These are phyloP conservation scores for Eleusine indica DNA, from an alignment of 176 grass and related monocot species.

Conservation along the genomic window DNA sequence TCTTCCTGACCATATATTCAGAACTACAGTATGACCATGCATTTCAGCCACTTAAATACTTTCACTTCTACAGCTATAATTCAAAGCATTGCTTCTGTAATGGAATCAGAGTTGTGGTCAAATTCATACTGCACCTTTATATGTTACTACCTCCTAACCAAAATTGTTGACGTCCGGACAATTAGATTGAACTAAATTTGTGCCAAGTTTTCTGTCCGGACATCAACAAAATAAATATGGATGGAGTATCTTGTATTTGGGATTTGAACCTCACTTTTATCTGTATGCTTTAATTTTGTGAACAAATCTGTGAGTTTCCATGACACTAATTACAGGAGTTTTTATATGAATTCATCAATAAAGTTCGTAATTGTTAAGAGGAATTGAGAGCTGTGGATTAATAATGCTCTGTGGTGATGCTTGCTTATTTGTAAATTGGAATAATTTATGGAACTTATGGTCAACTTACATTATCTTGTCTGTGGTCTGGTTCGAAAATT, in stretches of 20 bases:
- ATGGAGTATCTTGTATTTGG: neutral
- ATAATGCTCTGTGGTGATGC: neutral
- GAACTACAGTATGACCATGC: neutral
- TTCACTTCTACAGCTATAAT: neutral
- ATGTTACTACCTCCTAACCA: neutral
- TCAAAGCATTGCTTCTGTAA: conserved; percentile 1
- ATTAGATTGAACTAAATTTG: too few relatives aligned
- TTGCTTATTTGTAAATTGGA: neutral
- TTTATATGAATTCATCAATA: neutral
- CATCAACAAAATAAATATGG: too few relatives aligned
- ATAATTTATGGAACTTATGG: neutral
- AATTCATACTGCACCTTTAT: conserved; percentile 15
- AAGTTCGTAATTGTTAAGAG: neutral
- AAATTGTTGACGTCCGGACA: too few relatives aligned
- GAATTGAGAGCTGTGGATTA: neutral
- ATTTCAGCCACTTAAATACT: neutral
- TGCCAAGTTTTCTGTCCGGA: too few relatives aligned
- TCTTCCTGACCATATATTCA: neutral
- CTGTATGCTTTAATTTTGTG: neutral
- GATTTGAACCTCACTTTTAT: neutral
- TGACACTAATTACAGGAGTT: neutral
- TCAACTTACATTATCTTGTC: neutral
- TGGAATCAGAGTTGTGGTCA: neutral
- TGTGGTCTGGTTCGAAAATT: neutral
- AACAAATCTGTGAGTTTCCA: neutral